phyloP scores from a whole-genome alignment of 179 eudicot species.

The Sideroxylon spinosum region DNA sequence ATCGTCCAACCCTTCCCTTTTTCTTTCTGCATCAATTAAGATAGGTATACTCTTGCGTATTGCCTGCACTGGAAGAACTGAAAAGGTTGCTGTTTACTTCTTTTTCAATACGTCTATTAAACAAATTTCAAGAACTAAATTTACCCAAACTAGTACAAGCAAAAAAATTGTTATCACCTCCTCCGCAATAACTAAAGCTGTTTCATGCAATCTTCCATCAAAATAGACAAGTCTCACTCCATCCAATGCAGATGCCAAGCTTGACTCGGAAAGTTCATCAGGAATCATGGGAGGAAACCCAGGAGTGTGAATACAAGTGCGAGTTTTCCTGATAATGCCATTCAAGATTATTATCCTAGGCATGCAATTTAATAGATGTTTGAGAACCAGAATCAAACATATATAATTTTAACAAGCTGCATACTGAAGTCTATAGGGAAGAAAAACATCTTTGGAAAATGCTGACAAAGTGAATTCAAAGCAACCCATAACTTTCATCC shows the following conservation, averaged over 20 bases:
- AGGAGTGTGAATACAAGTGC: constrained; percentile 91
- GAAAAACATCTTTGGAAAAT: not conserved
- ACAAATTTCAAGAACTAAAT: not conserved
- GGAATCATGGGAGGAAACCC: constrained; percentile 82
- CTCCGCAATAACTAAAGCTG: constrained; percentile 65
- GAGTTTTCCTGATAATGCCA: constrained; percentile 65
- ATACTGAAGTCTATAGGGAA: not conserved
- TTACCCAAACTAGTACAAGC: not conserved
- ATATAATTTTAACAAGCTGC: not conserved
- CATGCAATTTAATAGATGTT: constrained; percentile 1
- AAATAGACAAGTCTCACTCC: constrained; percentile 55
- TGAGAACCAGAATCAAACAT: not conserved
- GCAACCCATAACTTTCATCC: not conserved
- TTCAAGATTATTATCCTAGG: not conserved
- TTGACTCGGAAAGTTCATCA: constrained; percentile 53
- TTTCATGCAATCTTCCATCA: constrained; percentile 79
- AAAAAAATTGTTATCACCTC: constrained; percentile 52
- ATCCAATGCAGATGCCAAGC: constrained; percentile 46
- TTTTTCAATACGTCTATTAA: not conserved
- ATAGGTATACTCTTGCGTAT: constrained; percentile 63
- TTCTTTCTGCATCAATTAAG: constrained; percentile 82
- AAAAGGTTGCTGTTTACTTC: constrained; percentile 27
- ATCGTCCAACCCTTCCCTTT: constrained; percentile 81
- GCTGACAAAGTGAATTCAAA: not conserved
- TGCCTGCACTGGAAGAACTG: constrained; percentile 73